These are phyloP conservation scores for Penicillium cosmopolitanum DNA, from an alignment of 495 filamentous ascomycete species.

Conservation along the genomic window DNA sequence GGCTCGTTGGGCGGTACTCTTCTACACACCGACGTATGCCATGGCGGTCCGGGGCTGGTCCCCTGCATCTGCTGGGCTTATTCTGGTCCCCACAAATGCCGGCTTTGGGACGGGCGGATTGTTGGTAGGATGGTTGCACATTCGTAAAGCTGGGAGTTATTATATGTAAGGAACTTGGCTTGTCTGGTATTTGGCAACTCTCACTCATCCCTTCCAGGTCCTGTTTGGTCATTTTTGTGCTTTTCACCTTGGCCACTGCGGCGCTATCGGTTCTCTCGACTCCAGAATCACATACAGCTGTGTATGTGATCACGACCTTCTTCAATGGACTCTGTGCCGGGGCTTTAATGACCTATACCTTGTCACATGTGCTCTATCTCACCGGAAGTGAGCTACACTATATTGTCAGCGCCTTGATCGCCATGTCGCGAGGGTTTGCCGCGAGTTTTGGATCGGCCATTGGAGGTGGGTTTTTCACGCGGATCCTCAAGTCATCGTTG, in stretches of 20 bases:
- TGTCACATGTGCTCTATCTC: conserved; percentile 76
- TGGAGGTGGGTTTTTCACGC: conserved; percentile 73
- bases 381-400: conserved; percentile 64
- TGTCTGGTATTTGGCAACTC: background rate
- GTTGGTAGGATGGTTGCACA: conserved; percentile 69
- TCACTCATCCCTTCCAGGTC: conserved; percentile 39
- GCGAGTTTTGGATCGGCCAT: conserved; percentile 76
- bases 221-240: conserved; percentile 53
- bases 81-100: conserved; percentile 74
- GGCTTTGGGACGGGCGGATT: conserved; percentile 75
- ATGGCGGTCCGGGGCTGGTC: conserved; percentile 68
- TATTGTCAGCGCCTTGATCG: conserved; percentile 68
- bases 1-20: conserved; percentile 75
- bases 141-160: conserved; percentile 67
- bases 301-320: conserved; percentile 62
- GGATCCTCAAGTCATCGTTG: conserved; percentile 59
- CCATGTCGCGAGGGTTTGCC: conserved; percentile 75
- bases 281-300: conserved; percentile 38
- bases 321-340: conserved; percentile 71
- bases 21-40: conserved; percentile 75
- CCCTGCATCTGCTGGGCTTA: conserved; percentile 67
- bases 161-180: conserved; percentile 47
- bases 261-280: conserved; percentile 55
- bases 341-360: conserved; percentile 72
- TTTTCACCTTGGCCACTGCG: conserved; percentile 57